phyloP scores from a whole-genome alignment of 23 red algal species.

The Gracilaria domingensis region DNA sequence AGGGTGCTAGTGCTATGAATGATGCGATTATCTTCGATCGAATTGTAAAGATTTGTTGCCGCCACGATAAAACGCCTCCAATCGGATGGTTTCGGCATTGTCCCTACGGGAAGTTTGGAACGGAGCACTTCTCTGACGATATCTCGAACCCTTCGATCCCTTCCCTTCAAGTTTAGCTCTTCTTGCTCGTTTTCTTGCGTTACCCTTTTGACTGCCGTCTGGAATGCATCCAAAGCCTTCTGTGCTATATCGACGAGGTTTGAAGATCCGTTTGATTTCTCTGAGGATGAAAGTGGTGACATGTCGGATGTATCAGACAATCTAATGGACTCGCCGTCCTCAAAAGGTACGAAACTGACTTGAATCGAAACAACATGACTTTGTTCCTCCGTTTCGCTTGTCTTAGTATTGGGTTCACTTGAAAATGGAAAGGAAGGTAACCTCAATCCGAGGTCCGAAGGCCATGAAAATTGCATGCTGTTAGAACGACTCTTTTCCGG shows the following conservation, averaged over 20 bases:
- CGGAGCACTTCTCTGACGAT: conserved; percentile 7
- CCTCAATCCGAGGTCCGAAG: conserved; percentile 32
- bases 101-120: not conserved
- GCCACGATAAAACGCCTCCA: conserved; percentile 44
- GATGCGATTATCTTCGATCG: not conserved
- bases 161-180: not conserved
- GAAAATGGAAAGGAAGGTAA: conserved; percentile 54
- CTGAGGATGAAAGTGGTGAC: not conserved
- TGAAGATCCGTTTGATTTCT: not conserved
- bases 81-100: conserved; percentile 39
- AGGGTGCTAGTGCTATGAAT: conserved; percentile 1
- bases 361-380: not conserved
- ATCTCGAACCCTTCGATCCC: not conserved
- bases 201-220: not conserved
- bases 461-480: conserved; percentile 43
- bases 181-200: not conserved
- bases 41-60: not conserved
- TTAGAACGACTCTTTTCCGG: not conserved
- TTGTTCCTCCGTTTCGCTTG: not conserved
- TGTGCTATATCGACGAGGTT: not conserved
- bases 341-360: conserved; percentile 55
- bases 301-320: not conserved
- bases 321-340: not conserved
- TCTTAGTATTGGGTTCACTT: not conserved
- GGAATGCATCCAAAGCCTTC: conserved; percentile 5